Evolutionary conservation across 176 grass and related monocot genomes (phyloP), one percentile per base, ranked within the genome.

Genomic region (Eragrostis curvula): DNA sequence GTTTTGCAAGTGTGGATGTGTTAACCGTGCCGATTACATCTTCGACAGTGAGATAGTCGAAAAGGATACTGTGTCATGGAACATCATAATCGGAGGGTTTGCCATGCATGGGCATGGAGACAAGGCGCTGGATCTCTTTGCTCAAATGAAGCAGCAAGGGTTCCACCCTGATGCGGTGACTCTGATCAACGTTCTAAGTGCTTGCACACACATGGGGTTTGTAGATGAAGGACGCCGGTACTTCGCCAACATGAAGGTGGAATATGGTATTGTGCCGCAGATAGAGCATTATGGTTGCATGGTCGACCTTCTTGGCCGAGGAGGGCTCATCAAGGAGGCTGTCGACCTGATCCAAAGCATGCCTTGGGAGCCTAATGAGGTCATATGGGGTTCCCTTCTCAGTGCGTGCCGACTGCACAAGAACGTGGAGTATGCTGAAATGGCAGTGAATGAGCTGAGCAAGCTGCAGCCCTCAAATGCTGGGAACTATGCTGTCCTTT

Each of bases 281-380:
- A 83, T 94, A 77, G 92, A 94, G 63, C 92, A 94, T 80, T 94
- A 89, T n/a, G 89, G 92, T 75, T 94, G 87, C 70, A 85, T 94
- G 84, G 80, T 89, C 9, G 92, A 94, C 51, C 79, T 89, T 82
- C 88, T 97, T 78, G 90, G 94, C 12, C 94, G 86, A 66, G 88
- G 85, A 72, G 91, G 90, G 14, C 85, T 89, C 59, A 80, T 97
- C 14, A 56, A 82, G 25, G 90, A 97, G 29, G 94, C 88, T 14
- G 80, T 93, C 2, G 72, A 85, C 32, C 79, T 97, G 27, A 85
- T 84, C 29, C 80, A 83, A 83, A 65, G 24, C 36, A 97, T 93
- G 94, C 91, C 88, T 77, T 89, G 61, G 56, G 71, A 89, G 24
- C 94, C 86, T 43, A 96, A 96, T 74, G 88, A 65, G 49, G 50